Evolutionary conservation across 1,284 basidiomycete genomes (phyloP).

Genomic region (Malassezia dermatis): DNA sequence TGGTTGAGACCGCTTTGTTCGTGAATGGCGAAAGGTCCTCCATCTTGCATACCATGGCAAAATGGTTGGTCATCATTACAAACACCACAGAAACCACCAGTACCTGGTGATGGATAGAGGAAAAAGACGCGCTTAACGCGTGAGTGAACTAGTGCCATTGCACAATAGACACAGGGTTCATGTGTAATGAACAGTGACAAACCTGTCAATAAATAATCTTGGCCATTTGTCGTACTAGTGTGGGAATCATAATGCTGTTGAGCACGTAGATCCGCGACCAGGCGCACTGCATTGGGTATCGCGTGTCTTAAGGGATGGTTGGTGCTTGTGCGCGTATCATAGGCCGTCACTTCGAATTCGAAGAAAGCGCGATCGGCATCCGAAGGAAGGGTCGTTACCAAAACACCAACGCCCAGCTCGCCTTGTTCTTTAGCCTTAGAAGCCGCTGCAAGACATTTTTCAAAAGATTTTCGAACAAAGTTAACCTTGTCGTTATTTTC

Average conservation of each 20-base stretch:
- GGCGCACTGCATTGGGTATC: slow-evolving; percentile 23
- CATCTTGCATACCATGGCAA: slow-evolving; percentile 26
- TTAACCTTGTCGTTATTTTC: neutral
- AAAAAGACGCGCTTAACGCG: slow-evolving; percentile 36
- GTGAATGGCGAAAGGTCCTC: slow-evolving; percentile 47
- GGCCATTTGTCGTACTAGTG: slow-evolving; percentile 22
- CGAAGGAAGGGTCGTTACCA: slow-evolving; percentile 1
- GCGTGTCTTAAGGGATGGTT: slow-evolving; percentile 42
- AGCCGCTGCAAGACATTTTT: slow-evolving; percentile 22
- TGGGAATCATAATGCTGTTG: neutral
- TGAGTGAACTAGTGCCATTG: slow-evolving; percentile 43
- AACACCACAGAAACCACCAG: slow-evolving; percentile 37
- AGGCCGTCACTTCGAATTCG: slow-evolving; percentile 20
- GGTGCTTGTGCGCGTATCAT: slow-evolving; percentile 24
- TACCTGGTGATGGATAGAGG: slow-evolving; percentile 27
- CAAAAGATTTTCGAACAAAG: slow-evolving; percentile 12
- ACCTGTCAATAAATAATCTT: slow-evolving; percentile 41
- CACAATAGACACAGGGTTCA: slow-evolving; percentile 44
- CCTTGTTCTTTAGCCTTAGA: neutral
- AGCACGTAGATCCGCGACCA: slow-evolving; percentile 22
- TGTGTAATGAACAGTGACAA: slow-evolving; percentile 38
- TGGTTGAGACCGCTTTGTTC: slow-evolving; percentile 50
- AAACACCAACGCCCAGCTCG: slow-evolving; percentile 9
- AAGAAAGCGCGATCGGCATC: slow-evolving; percentile 15
- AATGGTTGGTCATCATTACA: slow-evolving; percentile 3